Base-by-base conservation (phyloP, 805 yeast genomes). In the Candida vaughaniae region DNA sequence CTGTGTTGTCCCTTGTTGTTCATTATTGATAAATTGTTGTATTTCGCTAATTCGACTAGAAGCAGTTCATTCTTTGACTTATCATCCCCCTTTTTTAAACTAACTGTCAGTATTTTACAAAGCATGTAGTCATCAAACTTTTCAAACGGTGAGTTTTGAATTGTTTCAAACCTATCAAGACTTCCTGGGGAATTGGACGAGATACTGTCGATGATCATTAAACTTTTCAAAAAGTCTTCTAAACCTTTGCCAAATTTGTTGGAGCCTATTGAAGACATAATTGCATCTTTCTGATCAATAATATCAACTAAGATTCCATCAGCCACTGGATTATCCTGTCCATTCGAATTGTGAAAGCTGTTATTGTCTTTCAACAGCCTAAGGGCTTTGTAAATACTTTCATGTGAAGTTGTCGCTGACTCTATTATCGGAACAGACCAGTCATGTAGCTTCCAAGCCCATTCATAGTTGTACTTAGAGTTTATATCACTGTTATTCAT, bases 381-480 rank as follows among this genome's bases (percentile, higher is more conserved):
- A 42, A 84, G 60, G 1, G 77, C 53, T 3, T 66, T 62, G 51
- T 82, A 87, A 2, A 81, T 57, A 2, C 67, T 60, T 29, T 72
- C 73, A 30, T 75, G 67, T 26, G 68, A 74, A 1, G 64, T 56
- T 0, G 36, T 34, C 0, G 72, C 53, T 0, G 41, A 45, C 2
- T 51, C 53, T 1, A 80, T 69, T 0, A 53, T 43, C 0, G 95
- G 86, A 1, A 85, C 42, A 36, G 82, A 83, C 97, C 97, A 90
- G 33, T 77, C 75, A 29, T 73, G 75, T 27, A 90, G 58, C 51
- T 84, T 84, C 88, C 96, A 82, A 1, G 80, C 75, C 77, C 88
- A 80, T 40, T 75, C 78, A 52, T 72, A 84, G 16, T 51, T 53
- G 30, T 16, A 12, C n/a, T 23, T 11, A 2, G 31, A 12, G 11